phyloP scores from a whole-genome alignment of 148 eudicot genomes.

The Oxyria digyna region DNA sequence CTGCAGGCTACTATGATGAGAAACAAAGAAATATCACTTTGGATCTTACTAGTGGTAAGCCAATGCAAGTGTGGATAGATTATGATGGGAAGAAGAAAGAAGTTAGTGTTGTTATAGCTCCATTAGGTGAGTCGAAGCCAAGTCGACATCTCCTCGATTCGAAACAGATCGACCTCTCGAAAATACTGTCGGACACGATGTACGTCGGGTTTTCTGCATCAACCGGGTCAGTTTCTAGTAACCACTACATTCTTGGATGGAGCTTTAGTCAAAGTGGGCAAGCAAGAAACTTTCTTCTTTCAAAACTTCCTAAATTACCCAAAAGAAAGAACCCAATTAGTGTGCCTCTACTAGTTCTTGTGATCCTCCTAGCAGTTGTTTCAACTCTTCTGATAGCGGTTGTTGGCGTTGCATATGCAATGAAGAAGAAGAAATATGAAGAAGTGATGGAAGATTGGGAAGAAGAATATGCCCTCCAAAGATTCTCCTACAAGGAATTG shows the following conservation, averaged over 20 bases:
- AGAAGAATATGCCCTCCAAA: constrained; percentile 4
- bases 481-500: constrained; percentile 6
- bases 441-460: constrained; percentile 8
- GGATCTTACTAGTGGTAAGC: constrained; percentile 2
- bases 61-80: constrained; percentile 8
- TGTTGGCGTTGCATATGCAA: not conserved
- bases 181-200: constrained; percentile 2
- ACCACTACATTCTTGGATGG: constrained; percentile 17
- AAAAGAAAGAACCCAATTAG: not conserved
- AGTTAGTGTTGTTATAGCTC: not conserved
- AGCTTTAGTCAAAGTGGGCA: constrained; percentile 12
- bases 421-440: constrained; percentile 3
- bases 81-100: not conserved
- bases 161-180: not conserved
- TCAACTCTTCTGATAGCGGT: not conserved
- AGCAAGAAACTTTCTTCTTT: not conserved
- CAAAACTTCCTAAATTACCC: constrained; percentile 1
- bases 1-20: constrained; percentile 3
- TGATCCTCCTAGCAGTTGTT: not conserved
- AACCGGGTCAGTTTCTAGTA: constrained; percentile 7
- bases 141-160: not conserved
- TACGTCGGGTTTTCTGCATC: constrained; percentile 14
- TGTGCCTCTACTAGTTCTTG: not conserved
- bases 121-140: constrained; percentile 1
- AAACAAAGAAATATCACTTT: not conserved